Evolutionary conservation across 2,329 filamentous ascomycete species (phyloP).

Genomic region (Nemania bipapillata): DNA sequence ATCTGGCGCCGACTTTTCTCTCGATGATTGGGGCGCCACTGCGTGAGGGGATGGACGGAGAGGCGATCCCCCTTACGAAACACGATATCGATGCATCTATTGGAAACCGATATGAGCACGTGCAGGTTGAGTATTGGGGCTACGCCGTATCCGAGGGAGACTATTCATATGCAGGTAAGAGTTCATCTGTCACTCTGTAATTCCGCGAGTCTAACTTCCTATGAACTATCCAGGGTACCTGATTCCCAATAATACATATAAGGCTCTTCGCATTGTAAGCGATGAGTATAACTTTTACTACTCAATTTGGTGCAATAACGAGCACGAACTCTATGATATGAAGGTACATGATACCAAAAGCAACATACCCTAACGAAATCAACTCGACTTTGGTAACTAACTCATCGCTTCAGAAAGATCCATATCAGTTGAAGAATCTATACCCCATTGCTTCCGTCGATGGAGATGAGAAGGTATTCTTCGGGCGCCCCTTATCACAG

Average conservation of each 20-base stretch:
- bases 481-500: conserved; percentile 49
- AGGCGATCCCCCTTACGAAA: conserved; percentile 56
- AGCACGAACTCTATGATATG: conserved; percentile 67
- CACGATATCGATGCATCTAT: conserved; percentile 32
- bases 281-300: conserved; percentile 62
- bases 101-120: conserved; percentile 57
- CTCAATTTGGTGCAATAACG: conserved; percentile 65
- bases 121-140: conserved; percentile 62
- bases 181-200: too few species aligned
- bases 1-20: conserved; percentile 71
- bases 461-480: too few species aligned
- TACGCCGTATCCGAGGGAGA: conserved; percentile 51
- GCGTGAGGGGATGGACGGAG: conserved; percentile 66
- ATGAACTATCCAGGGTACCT: conserved; percentile 41
- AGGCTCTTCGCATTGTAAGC: conserved; percentile 61
- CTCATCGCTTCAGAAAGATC: too few species aligned
- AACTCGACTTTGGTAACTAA: too few species aligned
- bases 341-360: conserved; percentile 46
- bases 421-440: too few species aligned
- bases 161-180: too few species aligned
- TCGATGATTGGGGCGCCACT: conserved; percentile 56
- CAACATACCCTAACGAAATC: conserved; percentile 53
- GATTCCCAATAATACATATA: conserved; percentile 64
- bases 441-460: too few species aligned
- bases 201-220: too few species aligned